Base-by-base conservation (phyloP, 805 yeast genomes). In the Metschnikowia rubicola region DNA sequence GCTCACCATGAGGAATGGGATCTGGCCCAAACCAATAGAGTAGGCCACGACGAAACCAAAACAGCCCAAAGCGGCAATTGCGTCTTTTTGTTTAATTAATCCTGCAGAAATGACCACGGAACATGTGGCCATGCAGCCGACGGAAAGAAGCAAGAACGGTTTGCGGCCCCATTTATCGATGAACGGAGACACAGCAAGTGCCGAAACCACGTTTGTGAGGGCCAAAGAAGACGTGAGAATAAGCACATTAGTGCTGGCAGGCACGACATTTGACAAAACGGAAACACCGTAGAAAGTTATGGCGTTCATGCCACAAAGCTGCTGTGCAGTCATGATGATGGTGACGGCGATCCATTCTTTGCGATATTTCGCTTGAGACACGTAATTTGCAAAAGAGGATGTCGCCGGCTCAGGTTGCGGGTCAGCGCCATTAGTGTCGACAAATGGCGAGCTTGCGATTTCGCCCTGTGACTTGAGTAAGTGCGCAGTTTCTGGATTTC, bases 261-360 rank as follows among this genome's bases (percentile, higher is more conserved):
- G 54, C 13, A 54, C 45, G 11, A 53, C 46, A 21, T 50, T 44
- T 8, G 50, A 39, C 33, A 58, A 52, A 21, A 60, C 52, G 10
- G 58, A 51, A 12, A 61, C 63, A 3, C 63, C 64, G 41, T 61
- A 61, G 33, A 58, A 57, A 10, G 61, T 56, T 37, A 60, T 58
- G 31, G 63, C 63, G 33, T 61, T 61, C 56, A 61, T 63, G 6
- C 62, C 64, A 26, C 66, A 49, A 47, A 70, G 53, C 53, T 71
- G 73, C 50, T 67, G 70, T 2, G 68, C 68, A 8, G 69, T 61
- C 75, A 71, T 70, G 30, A 71, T 52, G 8, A 68, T 50, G 3
- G 61, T 40, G 6, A 64, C 63, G 7, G 76, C 74, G 10, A 62
- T 34, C 26, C 63, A 51, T 42, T 65, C 66, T 31, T 47, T 51